Conservation (phyloP, 1,139 yeast species). For the Candida albicans region DNA sequence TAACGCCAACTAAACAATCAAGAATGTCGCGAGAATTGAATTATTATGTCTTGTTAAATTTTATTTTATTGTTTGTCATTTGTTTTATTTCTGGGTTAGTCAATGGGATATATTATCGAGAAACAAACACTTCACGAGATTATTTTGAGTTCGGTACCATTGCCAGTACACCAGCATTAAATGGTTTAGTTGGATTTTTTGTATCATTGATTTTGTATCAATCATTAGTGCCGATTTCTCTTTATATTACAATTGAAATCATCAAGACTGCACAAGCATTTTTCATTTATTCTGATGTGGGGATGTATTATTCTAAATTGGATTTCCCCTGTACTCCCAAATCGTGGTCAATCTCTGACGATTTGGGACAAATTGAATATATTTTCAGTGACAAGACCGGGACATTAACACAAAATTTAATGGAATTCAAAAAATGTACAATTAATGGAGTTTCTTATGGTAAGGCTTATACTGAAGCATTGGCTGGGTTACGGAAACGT, state of each 20-base stretch:
- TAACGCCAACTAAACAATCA: constrained; percentile 58
- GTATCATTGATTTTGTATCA: constrained; percentile 58
- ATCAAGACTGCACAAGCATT: constrained; percentile 60
- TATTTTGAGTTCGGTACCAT: constrained; percentile 51
- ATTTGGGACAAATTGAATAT: constrained; percentile 64
- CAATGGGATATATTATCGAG: constrained; percentile 50
- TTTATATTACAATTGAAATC: constrained; percentile 59
- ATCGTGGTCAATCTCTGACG: constrained; percentile 64
- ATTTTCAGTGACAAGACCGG: constrained; percentile 65
- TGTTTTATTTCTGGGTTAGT: constrained; percentile 55
- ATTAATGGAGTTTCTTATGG: constrained; percentile 56
- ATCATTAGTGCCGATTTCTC: constrained; percentile 59
- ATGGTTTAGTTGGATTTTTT: constrained; percentile 52
- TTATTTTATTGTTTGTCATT: constrained; percentile 44
- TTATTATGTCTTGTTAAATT: constrained; percentile 50
- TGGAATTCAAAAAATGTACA: constrained; percentile 64
- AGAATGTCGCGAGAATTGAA: constrained; percentile 53
- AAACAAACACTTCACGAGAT: constrained; percentile 34
- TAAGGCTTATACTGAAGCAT: constrained; percentile 61
- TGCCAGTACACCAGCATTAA: constrained; percentile 50
- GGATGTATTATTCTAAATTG: constrained; percentile 51
- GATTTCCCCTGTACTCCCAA: constrained; percentile 64
- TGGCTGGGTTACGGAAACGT: constrained; percentile 57
- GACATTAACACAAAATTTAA: constrained; percentile 58
- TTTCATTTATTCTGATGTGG: constrained; percentile 53